Percentiles rank a stretch among this genome's conserved stretches.
phyloP scores from a whole-genome alignment of 768 basidiomycete species.

The Trametes gibbosa region DNA sequence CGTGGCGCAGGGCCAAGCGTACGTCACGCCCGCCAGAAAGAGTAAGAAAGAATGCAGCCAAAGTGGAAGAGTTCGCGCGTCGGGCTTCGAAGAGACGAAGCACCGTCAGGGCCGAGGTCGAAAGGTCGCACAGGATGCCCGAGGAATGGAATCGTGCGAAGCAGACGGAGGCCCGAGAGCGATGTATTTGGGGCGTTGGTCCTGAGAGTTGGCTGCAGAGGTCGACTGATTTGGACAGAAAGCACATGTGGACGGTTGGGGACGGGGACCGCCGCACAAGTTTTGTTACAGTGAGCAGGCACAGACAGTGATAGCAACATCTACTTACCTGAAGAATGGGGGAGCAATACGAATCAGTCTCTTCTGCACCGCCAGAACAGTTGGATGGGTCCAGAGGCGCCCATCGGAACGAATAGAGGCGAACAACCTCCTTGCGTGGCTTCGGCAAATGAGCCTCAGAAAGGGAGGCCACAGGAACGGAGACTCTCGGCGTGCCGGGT shows the following conservation, averaged over 20 bases:
- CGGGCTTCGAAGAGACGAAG: neutral
- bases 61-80: neutral
- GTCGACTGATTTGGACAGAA: neutral
- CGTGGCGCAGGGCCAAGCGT: neutral
- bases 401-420: neutral
- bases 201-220: neutral
- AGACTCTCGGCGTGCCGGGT: neutral
- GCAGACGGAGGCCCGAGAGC: neutral
- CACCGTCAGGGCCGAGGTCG: neutral
- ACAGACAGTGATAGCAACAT: too few relatives aligned
- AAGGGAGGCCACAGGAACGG: neutral
- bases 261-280: too few relatives aligned
- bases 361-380: too few relatives aligned
- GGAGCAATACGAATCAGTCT: too few relatives aligned
- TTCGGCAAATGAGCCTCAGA: neutral
- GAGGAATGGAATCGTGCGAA: neutral
- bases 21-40: slow-evolving; percentile 1
- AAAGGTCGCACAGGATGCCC: neutral
- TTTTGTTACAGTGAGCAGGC: too few relatives aligned
- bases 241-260: too few relatives aligned
- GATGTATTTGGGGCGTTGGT: neutral
- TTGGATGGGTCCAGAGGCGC: too few relatives aligned
- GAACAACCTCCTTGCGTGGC: neutral
- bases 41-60: neutral
- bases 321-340: too few relatives aligned